These are phyloP conservation scores for Madurella mycetomatis DNA, from an alignment of 2,329 filamentous ascomycete genomes.

Conservation along the genomic window DNA sequence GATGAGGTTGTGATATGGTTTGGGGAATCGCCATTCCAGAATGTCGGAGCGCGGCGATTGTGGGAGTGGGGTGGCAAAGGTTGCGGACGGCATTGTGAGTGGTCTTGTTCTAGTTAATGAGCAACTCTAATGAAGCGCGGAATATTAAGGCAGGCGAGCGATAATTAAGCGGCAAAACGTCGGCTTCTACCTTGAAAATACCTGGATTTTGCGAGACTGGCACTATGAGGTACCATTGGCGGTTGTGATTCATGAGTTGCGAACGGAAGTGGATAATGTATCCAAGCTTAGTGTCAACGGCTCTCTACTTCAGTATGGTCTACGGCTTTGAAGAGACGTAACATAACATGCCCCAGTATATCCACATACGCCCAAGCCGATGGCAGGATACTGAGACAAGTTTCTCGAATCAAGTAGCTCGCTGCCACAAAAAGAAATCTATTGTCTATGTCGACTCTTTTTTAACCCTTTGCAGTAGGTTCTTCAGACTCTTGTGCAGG, in stretches of 20 bases:
- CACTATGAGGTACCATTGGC: no score
- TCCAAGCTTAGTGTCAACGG: no score
- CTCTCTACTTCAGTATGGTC: no score
- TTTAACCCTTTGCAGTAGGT: constrained; percentile 3
- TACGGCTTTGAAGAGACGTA: no score
- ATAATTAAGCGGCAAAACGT: constrained; percentile 5
- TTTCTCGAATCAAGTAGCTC: background rate
- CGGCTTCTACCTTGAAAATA: background rate
- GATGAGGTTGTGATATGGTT: constrained; percentile 38
- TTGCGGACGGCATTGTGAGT: constrained; percentile 12
- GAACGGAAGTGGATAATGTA: no score
- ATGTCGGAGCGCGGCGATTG: constrained; percentile 42
- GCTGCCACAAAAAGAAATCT: background rate
- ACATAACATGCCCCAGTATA: background rate
- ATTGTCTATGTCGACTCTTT: background rate
- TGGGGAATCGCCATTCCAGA: constrained; percentile 43
- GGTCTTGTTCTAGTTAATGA: background rate
- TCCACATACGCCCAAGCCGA: background rate
- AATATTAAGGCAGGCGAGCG: no score
- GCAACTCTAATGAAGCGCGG: background rate
- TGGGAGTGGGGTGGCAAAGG: constrained; percentile 41
- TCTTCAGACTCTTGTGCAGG: constrained; percentile 4
- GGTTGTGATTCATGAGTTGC: no score
- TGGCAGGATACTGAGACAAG: background rate
- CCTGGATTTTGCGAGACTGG: no score